Conservation (phyloP, 108 stramenopile species). For the Pseudonitzschia pungens region DNA sequence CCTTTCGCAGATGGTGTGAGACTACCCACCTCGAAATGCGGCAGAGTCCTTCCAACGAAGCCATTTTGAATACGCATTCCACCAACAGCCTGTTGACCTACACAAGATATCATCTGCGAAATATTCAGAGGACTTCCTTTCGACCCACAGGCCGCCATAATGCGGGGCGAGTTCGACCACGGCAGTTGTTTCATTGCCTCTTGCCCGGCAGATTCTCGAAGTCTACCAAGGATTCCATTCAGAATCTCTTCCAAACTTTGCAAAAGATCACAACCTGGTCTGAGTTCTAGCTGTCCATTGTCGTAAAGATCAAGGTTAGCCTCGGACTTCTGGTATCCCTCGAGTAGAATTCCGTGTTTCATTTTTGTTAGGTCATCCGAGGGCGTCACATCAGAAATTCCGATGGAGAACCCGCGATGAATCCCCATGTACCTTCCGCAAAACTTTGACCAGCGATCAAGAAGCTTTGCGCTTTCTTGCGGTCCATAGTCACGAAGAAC, state of each 20-base stretch:
- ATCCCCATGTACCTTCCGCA: conserved; percentile 92
- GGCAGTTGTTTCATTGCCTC: conserved; percentile 90
- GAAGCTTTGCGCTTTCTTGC: conserved; percentile 69
- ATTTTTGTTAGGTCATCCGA: conserved; percentile 61
- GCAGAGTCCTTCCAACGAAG: conserved; percentile 94
- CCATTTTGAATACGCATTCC: conserved; percentile 97
- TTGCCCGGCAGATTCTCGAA: conserved; percentile 94
- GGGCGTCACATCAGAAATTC: conserved; percentile 97
- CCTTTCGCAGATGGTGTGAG: conserved; percentile 95
- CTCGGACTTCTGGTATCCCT: conserved; percentile 81
- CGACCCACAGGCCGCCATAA: conserved; percentile 98
- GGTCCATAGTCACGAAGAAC: conserved; percentile 85
- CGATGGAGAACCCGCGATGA: conserved; percentile 94
- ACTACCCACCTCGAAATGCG: conserved; percentile 86
- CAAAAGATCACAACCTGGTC: conserved; percentile 94
- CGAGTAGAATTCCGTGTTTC: conserved; percentile 82
- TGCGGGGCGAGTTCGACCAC: conserved; percentile 89
- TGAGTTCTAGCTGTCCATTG: conserved; percentile 80
- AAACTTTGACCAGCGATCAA: conserved; percentile 96
- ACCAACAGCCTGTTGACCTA: conserved; percentile 98
- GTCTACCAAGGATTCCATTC: conserved; percentile 91
- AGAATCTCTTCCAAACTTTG: conserved; percentile 96
- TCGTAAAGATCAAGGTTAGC: conserved; percentile 84
- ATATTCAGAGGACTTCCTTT: conserved; percentile 98
- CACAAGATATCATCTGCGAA: conserved; percentile 99